phyloP scores from a whole-genome alignment of 805 yeast species.

The Yarrowia phangngaensis region DNA sequence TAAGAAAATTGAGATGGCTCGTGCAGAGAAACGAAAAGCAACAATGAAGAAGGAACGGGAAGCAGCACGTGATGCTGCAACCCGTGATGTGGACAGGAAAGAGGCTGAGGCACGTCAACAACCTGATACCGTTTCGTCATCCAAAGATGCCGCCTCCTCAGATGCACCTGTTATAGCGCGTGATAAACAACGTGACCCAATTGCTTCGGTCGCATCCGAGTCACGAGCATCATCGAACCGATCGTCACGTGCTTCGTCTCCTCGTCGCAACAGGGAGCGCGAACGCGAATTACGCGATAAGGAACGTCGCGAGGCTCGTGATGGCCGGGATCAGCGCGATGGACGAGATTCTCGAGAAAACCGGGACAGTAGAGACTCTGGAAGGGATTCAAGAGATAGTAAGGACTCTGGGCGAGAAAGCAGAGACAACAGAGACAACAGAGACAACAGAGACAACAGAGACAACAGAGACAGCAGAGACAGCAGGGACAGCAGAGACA shows the following conservation, averaged over 20 bases:
- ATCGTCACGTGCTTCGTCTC: neutral
- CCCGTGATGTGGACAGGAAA: too few relatives aligned
- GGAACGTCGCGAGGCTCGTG: conserved; percentile 1
- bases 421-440: too few relatives aligned
- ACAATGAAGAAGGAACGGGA: conserved; percentile 8
- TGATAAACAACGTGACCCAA: neutral
- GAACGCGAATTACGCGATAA: conserved; percentile 20
- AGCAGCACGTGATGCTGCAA: too few relatives aligned
- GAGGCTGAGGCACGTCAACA: too few relatives aligned
- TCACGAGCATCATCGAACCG: neutral
- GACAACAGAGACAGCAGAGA: too few relatives aligned
- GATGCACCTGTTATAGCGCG: neutral
- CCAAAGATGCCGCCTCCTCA: too few relatives aligned
- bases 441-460: too few relatives aligned
- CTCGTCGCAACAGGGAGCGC: conserved; percentile 17
- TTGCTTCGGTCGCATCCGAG: neutral
- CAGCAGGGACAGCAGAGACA: too few relatives aligned
- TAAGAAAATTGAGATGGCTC: conserved; percentile 33
- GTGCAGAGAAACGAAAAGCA: conserved; percentile 32
- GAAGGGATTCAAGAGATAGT: conserved; percentile 1
- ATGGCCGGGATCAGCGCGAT: conserved; percentile 14
- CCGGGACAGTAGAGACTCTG: conserved; percentile 5
- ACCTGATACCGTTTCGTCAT: too few relatives aligned
- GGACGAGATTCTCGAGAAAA: conserved; percentile 23
- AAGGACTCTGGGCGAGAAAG: too few relatives aligned